Evolutionary conservation across 2,329 filamentous ascomycete species (phyloP).

Genomic region (Nothophaeocryptopus gaeumannii): DNA sequence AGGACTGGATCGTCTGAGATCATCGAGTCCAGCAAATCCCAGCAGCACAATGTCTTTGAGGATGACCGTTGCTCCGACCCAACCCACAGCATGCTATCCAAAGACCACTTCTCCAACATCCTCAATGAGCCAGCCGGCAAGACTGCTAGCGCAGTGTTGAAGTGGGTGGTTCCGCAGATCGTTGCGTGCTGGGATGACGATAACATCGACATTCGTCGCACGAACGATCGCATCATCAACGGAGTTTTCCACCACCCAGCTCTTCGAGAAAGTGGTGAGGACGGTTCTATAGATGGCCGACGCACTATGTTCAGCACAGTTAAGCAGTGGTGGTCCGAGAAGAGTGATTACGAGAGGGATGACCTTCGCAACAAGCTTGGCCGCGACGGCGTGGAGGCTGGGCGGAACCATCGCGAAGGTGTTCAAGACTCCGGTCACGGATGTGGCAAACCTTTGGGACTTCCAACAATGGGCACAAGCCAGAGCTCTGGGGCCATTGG

Average conservation of each 20-base stretch:
- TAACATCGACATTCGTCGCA: constrained; percentile 63
- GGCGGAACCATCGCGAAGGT: constrained; percentile 82
- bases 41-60: constrained; percentile 83
- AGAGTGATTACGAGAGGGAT: constrained; percentile 61
- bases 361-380: constrained; percentile 72
- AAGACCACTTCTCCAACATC: constrained; percentile 89
- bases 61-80: constrained; percentile 75
- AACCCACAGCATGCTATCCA: constrained; percentile 92
- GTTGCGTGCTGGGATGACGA: constrained; percentile 87
- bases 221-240: constrained; percentile 71
- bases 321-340: constrained; percentile 75
- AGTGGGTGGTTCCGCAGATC: constrained; percentile 82
- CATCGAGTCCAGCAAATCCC: constrained; percentile 76
- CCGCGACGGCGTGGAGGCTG: constrained; percentile 70
- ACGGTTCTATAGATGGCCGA: constrained; percentile 70
- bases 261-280: constrained; percentile 65
- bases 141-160: constrained; percentile 72
- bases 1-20: constrained; percentile 82
- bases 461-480: constrained; percentile 60
- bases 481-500: constrained; percentile 46
- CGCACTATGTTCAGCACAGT: constrained; percentile 75
- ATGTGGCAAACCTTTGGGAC: constrained; percentile 74
- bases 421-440: constrained; percentile 82
- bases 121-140: constrained; percentile 86
- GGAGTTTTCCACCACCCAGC: constrained; percentile 89